Evolutionary conservation across 1,284 basidiomycete species (phyloP), one percentile per base, ranked within the genome.

Genomic region (Puccinia hordei): DNA sequence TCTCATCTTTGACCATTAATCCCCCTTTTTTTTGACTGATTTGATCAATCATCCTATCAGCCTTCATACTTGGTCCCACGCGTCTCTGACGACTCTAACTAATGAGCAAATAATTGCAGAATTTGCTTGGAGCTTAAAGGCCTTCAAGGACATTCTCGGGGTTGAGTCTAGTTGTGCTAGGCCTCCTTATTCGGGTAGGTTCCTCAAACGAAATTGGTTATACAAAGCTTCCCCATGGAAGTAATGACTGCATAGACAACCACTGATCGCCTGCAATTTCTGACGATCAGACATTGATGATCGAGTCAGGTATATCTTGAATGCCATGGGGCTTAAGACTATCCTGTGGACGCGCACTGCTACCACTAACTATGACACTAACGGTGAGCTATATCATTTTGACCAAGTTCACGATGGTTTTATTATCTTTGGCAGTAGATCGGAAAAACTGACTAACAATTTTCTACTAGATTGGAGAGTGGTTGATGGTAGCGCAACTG

Each of bases 81-180:
- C 82, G 44, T 19, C 83, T 87, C 88, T 95, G 53, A 98, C 95
- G 17, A 90, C 90, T 51, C 88, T 95, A 81, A 91, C 93, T 68
- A 98, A 91, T 85, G 91, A 90, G 84, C 88, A 97, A 87, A 90
- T 98, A 81, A 93, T 98, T 27, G 94, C 94, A 33, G 95, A 98
- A 86, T 89, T 98, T 71, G 94, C 92, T 66, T 98, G 93, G 92
- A 93, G 93, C 81, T 83, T 83, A 81, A 83, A 85, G 80, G 73
- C 83, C 69, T 84, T 85, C 76, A 80, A 83, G 55, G 81, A 82
- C 33, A 83, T 84, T 57, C 83, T 84, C 30, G 85, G 85, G 65
- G 83, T 85, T 59, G 83, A 83, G 17, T 84, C 84, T 69, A 84
- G 83, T 82, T 84, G 84, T 59, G 84, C 84, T 82, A 83, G 81